Percentiles rank a stretch among this genome's conserved stretches.
Evolutionary conservation across 1,284 basidiomycete species (phyloP).

Genomic region (Ceratobasidium sp.): DNA sequence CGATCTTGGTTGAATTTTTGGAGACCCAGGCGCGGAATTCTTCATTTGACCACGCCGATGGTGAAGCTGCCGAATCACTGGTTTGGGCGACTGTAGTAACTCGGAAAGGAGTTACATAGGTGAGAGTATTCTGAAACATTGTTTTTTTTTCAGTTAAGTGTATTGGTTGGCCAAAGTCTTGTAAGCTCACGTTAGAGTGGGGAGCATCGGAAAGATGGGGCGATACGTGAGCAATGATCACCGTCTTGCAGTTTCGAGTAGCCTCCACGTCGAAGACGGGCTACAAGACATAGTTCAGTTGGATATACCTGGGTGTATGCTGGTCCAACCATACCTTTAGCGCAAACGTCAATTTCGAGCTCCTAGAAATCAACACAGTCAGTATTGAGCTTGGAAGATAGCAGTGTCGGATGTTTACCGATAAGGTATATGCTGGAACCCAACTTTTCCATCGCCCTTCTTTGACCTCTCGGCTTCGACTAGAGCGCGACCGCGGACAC

Average conservation of each 20-base stretch:
- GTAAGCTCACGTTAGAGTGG: slow-evolving; percentile 47
- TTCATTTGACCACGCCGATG: slow-evolving; percentile 37
- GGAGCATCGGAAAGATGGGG: slow-evolving; percentile 55
- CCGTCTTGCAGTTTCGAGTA: slow-evolving; percentile 51
- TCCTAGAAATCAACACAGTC: neutral
- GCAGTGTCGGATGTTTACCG: slow-evolving; percentile 40
- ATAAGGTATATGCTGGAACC: slow-evolving; percentile 56
- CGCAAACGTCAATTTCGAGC: slow-evolving; percentile 54
- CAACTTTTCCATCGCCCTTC: slow-evolving; percentile 49
- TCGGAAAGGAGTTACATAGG: slow-evolving; percentile 39
- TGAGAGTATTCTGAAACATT: slow-evolving; percentile 28
- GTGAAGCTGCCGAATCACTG: slow-evolving; percentile 2
- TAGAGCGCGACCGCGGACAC: slow-evolving; percentile 51
- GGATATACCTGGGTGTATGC: neutral
- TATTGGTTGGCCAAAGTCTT: slow-evolving; percentile 45
- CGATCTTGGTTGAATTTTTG: slow-evolving; percentile 33
- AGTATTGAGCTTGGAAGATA: neutral
- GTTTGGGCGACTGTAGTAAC: slow-evolving; percentile 18
- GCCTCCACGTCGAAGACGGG: slow-evolving; percentile 56
- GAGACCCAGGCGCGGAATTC: slow-evolving; percentile 33
- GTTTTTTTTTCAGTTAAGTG: slow-evolving; percentile 41
- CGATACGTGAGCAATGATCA: slow-evolving; percentile 56
- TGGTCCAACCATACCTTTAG: slow-evolving; percentile 50
- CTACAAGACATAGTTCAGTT: slow-evolving; percentile 43
- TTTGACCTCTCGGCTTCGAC: slow-evolving; percentile 36